Evolutionary conservation across 1,284 basidiomycete genomes (phyloP), one percentile per base, ranked within the genome.

Genomic region (Pholiota adiposa): DNA sequence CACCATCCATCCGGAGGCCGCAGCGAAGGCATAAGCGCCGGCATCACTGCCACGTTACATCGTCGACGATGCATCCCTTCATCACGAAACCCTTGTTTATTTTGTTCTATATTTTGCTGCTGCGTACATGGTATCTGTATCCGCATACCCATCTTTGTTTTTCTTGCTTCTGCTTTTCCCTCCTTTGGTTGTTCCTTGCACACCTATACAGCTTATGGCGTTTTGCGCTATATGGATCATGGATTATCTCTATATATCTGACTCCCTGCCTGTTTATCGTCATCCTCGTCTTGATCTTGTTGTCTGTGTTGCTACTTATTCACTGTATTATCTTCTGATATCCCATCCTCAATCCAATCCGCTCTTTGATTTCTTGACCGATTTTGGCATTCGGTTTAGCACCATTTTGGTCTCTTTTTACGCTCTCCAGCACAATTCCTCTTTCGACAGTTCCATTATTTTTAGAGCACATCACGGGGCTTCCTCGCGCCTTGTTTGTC

Each of bases 321-420:
- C n/a, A 63, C 46, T 67, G 65, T 65, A 65, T 46, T 59, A 53
- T 58, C 43, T 52, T 53, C 41, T 51, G 56, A 54, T 44, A 36
- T 40, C 51, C n/a, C 58, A 54, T 34, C 52, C 55, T 40, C 55
- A 61, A 62, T 61, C 57, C 59, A 60, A 61, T 59, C 31, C 52
- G 41, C 53, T 63, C 46, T 48, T 60, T 60, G n/a, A n/a, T n/a
- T 21, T 44, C 4, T 53, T 60, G 23, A 46, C 44, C 29, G n/a
- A n/a, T 31, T 46, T 46, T 46, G 21, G 44, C 23, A 14, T 46
- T 46, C 21, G 12, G 23, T 46, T 23, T 27, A 11, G 44, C 23
- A 1, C 25, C 14, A 7, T 4, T 18, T 6, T 23, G 21, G 5
- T 9, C 4, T 27, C 23, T 27, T 25, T 46, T 46, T n/a, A 16